Percentiles rank a stretch among this genome's conserved stretches.
These are phyloP conservation scores for Saussurea involucrata DNA, from an alignment of 129 eudicot species.

Conservation along the genomic window DNA sequence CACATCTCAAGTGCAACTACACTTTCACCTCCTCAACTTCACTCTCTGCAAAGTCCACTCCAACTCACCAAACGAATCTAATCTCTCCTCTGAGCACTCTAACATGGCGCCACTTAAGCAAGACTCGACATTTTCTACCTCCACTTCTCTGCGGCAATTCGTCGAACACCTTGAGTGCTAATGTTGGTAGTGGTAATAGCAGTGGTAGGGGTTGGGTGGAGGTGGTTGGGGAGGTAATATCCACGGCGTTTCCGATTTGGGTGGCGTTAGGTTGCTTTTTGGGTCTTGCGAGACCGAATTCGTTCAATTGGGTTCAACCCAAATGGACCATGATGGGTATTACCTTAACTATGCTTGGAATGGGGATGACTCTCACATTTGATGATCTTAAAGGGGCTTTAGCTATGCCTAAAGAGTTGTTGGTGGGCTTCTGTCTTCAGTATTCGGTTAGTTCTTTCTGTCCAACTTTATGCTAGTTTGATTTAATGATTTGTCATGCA, in stretches of 20 bases:
- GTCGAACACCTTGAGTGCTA: constrained; percentile 55
- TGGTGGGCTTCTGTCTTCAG: constrained; percentile 73
- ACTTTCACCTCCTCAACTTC: not conserved
- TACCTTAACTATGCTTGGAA: constrained; percentile 89
- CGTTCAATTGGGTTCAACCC: constrained; percentile 75
- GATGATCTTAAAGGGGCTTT: constrained; percentile 86
- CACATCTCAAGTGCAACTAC: constrained; percentile 9
- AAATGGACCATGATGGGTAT: constrained; percentile 65
- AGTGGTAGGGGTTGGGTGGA: constrained; percentile 48
- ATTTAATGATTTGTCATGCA: not conserved
- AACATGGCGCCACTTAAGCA: not conserved
- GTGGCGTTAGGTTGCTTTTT: constrained; percentile 86
- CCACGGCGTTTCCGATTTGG: constrained; percentile 92
- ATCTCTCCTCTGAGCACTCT: constrained; percentile 4
- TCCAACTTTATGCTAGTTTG: not conserved
- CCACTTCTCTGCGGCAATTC: constrained; percentile 66
- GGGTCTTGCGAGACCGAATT: constrained; percentile 59
- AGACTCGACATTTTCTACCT: not conserved
- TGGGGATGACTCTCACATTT: constrained; percentile 95
- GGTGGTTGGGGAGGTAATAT: constrained; percentile 53
- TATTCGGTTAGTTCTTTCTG: constrained; percentile 54
- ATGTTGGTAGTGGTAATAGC: constrained; percentile 13
- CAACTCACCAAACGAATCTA: constrained; percentile 3
- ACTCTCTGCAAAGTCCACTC: not conserved
- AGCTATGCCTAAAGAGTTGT: constrained; percentile 85